phyloP scores from a whole-genome alignment of 2,329 filamentous ascomycete genomes.

The Fusarium sp. region DNA sequence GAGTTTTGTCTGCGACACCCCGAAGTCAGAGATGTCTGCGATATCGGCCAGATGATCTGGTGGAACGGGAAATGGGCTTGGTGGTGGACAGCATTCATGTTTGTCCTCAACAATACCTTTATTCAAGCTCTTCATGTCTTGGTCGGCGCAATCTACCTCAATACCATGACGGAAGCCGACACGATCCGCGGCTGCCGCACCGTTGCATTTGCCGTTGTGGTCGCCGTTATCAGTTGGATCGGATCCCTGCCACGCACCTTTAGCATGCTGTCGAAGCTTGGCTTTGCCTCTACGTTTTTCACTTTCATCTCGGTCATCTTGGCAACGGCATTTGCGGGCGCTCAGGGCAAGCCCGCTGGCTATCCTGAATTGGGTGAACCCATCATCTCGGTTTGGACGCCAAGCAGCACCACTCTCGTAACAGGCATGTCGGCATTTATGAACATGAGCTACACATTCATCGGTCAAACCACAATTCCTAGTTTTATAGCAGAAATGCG shows the following conservation, averaged over 20 bases:
- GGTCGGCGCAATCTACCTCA: conserved; percentile 87
- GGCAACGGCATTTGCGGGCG: conserved; percentile 84
- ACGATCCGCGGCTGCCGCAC: conserved; percentile 77
- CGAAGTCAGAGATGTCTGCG: conserved; percentile 91
- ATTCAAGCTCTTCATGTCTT: conserved; percentile 87
- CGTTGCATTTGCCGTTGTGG: conserved; percentile 81
- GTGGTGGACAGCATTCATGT: conserved; percentile 84
- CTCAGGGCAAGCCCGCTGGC: conserved; percentile 79
- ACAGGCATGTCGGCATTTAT: conserved; percentile 88
- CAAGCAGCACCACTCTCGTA: conserved; percentile 82
- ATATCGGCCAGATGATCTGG: conserved; percentile 93
- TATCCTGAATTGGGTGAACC: conserved; percentile 74
- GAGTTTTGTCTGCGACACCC: conserved; percentile 91
- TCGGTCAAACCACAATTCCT: conserved; percentile 92
- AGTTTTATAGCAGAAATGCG: conserved; percentile 97
- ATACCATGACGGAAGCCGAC: conserved; percentile 83
- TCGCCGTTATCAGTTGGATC: conserved; percentile 81
- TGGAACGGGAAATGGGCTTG: conserved; percentile 82
- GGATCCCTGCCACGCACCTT: conserved; percentile 91
- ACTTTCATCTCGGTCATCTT: conserved; percentile 90
- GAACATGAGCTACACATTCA: conserved; percentile 96
- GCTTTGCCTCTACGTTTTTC: conserved; percentile 83
- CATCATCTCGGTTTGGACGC: conserved; percentile 76
- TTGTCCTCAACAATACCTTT: conserved; percentile 93
- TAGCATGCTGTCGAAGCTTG: conserved; percentile 81